These are phyloP conservation scores for Holtermannia corniformis DNA, from an alignment of 768 basidiomycete genomes.

Conservation along the genomic window DNA sequence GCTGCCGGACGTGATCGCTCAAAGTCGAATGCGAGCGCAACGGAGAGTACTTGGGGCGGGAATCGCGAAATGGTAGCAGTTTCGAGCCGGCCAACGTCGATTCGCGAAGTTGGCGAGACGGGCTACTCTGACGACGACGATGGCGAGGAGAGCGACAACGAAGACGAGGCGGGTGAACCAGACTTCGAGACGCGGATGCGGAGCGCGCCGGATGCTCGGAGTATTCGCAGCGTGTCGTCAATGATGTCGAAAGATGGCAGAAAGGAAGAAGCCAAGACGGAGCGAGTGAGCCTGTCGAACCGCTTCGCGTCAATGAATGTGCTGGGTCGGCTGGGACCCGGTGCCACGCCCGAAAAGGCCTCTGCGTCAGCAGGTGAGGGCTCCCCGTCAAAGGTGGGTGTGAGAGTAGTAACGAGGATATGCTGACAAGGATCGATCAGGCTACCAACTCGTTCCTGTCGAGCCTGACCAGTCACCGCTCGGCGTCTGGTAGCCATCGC, in stretches of 20 bases:
- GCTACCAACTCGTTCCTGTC: slow-evolving; percentile 23
- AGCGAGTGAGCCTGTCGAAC: slow-evolving; percentile 68
- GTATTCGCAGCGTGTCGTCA: slow-evolving; percentile 64
- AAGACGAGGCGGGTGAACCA: slow-evolving; percentile 43
- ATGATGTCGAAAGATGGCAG: slow-evolving; percentile 18
- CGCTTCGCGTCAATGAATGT: slow-evolving; percentile 65
- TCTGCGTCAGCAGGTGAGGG: slow-evolving; percentile 32
- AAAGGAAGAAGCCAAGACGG: slow-evolving; percentile 16
- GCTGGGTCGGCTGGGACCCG: slow-evolving; percentile 16
- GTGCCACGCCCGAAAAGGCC: slow-evolving; percentile 42
- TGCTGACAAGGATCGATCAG: slow-evolving; percentile 53
- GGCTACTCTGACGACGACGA: slow-evolving; percentile 33
- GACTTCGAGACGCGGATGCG: slow-evolving; percentile 37
- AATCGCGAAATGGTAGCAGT: slow-evolving; percentile 56
- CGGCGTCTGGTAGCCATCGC: slow-evolving; percentile 3
- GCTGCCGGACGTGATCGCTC: slow-evolving; percentile 27
- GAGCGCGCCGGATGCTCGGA: slow-evolving; percentile 52
- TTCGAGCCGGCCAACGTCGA: slow-evolving; percentile 49
- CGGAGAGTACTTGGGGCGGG: slow-evolving; percentile 21
- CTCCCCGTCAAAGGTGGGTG: slow-evolving; percentile 6
- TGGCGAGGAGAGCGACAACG: slow-evolving; percentile 42
- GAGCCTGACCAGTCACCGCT: slow-evolving; percentile 4
- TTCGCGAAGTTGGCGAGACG: slow-evolving; percentile 37
- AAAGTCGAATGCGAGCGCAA: slow-evolving; percentile 25
- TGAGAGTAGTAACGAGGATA: slow-evolving; percentile 60